Evolutionary conservation across 495 filamentous ascomycete species (phyloP).

Genomic region (Neurospora tetrasperma): DNA sequence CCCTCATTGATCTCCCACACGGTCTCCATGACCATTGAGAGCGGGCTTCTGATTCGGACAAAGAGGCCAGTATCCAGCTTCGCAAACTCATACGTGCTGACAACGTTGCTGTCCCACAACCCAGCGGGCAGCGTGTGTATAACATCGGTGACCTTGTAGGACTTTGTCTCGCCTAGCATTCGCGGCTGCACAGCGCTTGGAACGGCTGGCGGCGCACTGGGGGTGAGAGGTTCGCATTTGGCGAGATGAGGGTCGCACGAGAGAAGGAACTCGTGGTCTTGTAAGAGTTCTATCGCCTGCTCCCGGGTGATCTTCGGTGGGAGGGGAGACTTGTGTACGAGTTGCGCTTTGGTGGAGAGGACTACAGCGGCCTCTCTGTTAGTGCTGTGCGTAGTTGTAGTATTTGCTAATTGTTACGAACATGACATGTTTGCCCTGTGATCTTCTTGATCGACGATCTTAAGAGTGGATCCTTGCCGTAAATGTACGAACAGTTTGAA

Average conservation of each 20-base stretch:
- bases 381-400: too few species aligned
- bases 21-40: slow-evolving; percentile 38
- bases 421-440: slow-evolving; percentile 20
- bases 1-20: slow-evolving; percentile 27
- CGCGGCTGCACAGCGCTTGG: slow-evolving; percentile 13
- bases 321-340: slow-evolving; percentile 49
- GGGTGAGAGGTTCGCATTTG: slow-evolving; percentile 22
- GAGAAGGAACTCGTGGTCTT: slow-evolving; percentile 44
- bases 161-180: background rate
- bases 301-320: slow-evolving; percentile 44
- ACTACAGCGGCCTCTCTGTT: slow-evolving; percentile 12
- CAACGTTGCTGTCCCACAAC: slow-evolving; percentile 38
- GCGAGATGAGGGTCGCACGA: slow-evolving; percentile 33
- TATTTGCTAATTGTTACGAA: slow-evolving; percentile 5
- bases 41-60: slow-evolving; percentile 34
- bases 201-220: slow-evolving; percentile 8
- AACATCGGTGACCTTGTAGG: slow-evolving; percentile 25
- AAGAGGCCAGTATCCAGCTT: slow-evolving; percentile 30
- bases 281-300: slow-evolving; percentile 50
- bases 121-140: slow-evolving; percentile 31
- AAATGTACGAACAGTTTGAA: too few species aligned
- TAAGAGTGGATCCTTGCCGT: background rate
- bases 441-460: background rate
- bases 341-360: slow-evolving; percentile 29
- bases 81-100: slow-evolving; percentile 36